Conservation (phyloP, 1,284 basidiomycete genomes). For the Cryptococcus wingfieldii region DNA sequence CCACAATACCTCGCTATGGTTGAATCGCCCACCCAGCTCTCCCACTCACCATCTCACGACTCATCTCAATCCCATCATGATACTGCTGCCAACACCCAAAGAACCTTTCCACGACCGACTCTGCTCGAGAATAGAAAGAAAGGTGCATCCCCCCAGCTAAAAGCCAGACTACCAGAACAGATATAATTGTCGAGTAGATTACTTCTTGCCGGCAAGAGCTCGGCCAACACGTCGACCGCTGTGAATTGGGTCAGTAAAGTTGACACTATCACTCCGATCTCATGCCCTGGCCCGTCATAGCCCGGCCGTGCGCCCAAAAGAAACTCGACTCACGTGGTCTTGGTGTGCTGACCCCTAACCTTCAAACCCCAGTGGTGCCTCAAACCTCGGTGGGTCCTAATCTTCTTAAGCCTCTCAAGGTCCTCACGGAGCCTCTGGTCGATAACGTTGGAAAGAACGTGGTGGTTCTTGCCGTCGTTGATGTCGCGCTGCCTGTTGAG, state of each 20-base stretch:
- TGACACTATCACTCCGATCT: no score
- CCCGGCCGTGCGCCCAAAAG: no score
- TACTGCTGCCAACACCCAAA: no score
- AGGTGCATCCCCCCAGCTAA: background rate
- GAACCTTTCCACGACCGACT: no score
- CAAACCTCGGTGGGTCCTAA: conserved; percentile 95
- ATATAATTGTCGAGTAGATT: conserved; percentile 15
- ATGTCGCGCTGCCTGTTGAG: conserved; percentile 99
- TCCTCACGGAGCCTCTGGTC: conserved; percentile 99
- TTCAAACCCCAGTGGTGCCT: conserved; percentile 96
- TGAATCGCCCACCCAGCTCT: no score
- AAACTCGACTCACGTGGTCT: conserved; percentile 65
- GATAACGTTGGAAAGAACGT: conserved; percentile 94
- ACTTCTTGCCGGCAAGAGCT: conserved; percentile 46
- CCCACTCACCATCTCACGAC: no score
- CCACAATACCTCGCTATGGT: no score
- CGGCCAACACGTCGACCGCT: conserved; percentile 40
- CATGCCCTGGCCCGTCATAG: no score
- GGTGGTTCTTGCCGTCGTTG: conserved; percentile 92
- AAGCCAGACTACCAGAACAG: background rate
- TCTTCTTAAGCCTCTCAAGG: conserved; percentile 98
- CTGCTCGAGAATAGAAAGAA: background rate
- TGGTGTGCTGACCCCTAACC: conserved; percentile 97
- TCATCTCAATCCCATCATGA: no score
- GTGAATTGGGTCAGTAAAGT: background rate